Evolutionary conservation across 2,329 filamentous ascomycete genomes (phyloP).

Genomic region (Metarhizium album): DNA sequence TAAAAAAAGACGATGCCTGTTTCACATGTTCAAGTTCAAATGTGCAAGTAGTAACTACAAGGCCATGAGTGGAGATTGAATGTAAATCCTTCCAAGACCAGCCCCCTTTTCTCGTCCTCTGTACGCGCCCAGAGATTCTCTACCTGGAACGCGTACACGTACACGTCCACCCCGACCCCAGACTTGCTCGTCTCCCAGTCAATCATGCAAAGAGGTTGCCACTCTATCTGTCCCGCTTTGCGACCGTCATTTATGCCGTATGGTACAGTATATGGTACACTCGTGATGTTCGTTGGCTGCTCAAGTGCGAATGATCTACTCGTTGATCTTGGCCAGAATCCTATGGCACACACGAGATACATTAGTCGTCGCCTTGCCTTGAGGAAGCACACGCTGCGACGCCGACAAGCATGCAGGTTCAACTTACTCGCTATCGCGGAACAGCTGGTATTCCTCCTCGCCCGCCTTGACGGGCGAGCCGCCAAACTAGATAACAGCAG

Average conservation of each 20-base stretch:
- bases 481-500: constrained; percentile 54
- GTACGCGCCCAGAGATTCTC: not conserved
- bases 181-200: not conserved
- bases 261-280: constrained; percentile 27
- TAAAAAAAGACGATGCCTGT: not conserved
- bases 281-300: constrained; percentile 11
- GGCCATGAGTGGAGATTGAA: constrained; percentile 19
- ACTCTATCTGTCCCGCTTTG: constrained; percentile 1
- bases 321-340: constrained; percentile 97
- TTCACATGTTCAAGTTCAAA: not conserved
- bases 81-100: constrained; percentile 13
- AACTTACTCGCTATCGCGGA: constrained; percentile 95
- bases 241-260: constrained; percentile 12
- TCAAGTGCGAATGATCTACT: constrained; percentile 45
- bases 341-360: constrained; percentile 32
- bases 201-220: not conserved
- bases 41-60: not conserved
- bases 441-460: constrained; percentile 91
- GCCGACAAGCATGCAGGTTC: not conserved
- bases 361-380: not conserved
- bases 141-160: not conserved
- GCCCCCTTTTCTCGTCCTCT: constrained; percentile 9
- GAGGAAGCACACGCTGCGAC: not conserved
- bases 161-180: not conserved
- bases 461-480: constrained; percentile 94